Conservation (phyloP, 176 grass and related monocot species). For the Oryza longistaminata region DNA sequence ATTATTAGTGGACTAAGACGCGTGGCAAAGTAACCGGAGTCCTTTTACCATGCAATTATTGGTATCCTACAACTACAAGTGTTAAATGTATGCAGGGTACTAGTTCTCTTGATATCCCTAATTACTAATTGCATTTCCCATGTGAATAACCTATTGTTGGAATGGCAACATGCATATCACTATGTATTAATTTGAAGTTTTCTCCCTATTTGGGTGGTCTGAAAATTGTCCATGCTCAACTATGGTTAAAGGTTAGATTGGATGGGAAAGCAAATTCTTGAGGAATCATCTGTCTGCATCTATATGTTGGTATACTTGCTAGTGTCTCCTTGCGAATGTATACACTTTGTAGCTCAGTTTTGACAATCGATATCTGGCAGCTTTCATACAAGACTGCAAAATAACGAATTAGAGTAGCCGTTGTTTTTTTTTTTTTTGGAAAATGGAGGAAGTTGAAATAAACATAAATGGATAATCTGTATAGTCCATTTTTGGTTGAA, state of each 20-base stretch:
- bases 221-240: conserved; percentile 12
- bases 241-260: conserved; percentile 11
- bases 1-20: conserved; percentile 12
- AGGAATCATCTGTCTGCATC: background rate
- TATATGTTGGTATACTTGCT: conserved; percentile 12
- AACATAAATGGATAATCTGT: conserved; percentile 3
- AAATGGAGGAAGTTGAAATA: conserved; percentile 11
- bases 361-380: background rate
- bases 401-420: background rate
- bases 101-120: background rate
- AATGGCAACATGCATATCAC: conserved; percentile 25
- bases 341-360: conserved; percentile 15
- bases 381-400: background rate
- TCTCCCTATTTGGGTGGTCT: background rate
- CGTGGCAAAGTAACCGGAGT: background rate
- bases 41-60: conserved; percentile 22
- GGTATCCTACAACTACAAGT: background rate
- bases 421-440: conserved; percentile 10
- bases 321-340: background rate
- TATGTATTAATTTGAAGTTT: background rate
- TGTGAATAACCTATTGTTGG: conserved; percentile 14
- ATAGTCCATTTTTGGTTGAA: background rate
- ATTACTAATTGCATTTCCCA: background rate
- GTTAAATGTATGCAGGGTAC: background rate
- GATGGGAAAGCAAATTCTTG: background rate